Conservation (phyloP, 2,329 filamentous ascomycete species). For the Nemania bipapillata region DNA sequence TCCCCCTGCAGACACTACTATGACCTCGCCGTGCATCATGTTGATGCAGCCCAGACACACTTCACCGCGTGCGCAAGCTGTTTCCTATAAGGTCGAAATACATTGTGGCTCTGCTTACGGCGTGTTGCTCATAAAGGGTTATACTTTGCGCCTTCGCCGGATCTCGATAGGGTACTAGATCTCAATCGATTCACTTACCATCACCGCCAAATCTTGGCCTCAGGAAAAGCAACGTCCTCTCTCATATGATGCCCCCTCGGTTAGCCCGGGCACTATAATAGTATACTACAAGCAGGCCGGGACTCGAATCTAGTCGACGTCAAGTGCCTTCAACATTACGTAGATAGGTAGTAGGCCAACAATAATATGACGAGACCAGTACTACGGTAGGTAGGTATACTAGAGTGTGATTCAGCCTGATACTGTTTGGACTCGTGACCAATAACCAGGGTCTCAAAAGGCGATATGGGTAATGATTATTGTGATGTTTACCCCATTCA, state of each 20-base stretch:
- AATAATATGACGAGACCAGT: not conserved
- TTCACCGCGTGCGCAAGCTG: slow-evolving; percentile 38
- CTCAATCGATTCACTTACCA: slow-evolving; percentile 15
- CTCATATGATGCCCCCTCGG: slow-evolving; percentile 20
- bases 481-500: slow-evolving; percentile 17
- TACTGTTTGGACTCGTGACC: slow-evolving; percentile 14
- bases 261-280: slow-evolving; percentile 28
- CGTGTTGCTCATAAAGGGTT: slow-evolving; percentile 15
- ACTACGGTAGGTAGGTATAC: not conserved
- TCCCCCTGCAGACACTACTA: slow-evolving; percentile 37
- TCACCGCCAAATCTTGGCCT: slow-evolving; percentile 34
- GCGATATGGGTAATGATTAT: slow-evolving; percentile 1
- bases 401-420: not conserved
- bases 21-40: slow-evolving; percentile 40
- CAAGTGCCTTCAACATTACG: not conserved
- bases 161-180: slow-evolving; percentile 19
- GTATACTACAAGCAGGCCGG: too few relatives aligned
- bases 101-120: slow-evolving; percentile 26
- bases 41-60: slow-evolving; percentile 43
- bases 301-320: not conserved
- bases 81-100: slow-evolving; percentile 7
- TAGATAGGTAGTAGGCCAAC: not conserved
- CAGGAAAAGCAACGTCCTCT: slow-evolving; percentile 25
- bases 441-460: not conserved
- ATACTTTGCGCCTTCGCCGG: slow-evolving; percentile 36